phyloP scores from a whole-genome alignment of 2,329 filamentous ascomycete genomes.

The Cyphellophora attinorum region DNA sequence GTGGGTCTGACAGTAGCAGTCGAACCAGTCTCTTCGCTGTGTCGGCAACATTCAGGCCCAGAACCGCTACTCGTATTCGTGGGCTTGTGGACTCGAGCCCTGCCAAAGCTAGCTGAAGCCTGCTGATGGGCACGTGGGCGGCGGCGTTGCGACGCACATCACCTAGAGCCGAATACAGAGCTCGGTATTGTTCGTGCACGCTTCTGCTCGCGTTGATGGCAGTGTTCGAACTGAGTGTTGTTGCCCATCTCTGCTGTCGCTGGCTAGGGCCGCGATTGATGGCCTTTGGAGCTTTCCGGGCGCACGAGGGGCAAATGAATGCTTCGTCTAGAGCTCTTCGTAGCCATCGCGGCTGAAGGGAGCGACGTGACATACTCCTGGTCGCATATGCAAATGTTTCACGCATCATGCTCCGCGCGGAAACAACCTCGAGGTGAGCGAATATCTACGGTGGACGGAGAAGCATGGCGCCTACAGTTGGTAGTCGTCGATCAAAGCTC shows the following conservation, averaged over 20 bases:
- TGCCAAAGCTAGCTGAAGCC: slow-evolving; percentile 49
- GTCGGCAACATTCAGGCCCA: slow-evolving; percentile 39
- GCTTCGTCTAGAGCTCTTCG: slow-evolving; percentile 10
- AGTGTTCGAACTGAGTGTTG: slow-evolving; percentile 39
- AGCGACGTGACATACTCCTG: no score
- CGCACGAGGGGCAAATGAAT: slow-evolving; percentile 1
- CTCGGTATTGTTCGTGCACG: slow-evolving; percentile 41
- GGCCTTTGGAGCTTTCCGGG: slow-evolving; percentile 8
- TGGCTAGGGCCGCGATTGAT: slow-evolving; percentile 20
- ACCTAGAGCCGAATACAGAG: slow-evolving; percentile 44
- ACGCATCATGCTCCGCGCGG: no score
- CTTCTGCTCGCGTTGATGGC: slow-evolving; percentile 44
- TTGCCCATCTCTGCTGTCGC: slow-evolving; percentile 15
- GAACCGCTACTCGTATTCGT: slow-evolving; percentile 48
- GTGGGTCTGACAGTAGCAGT: slow-evolving; percentile 60
- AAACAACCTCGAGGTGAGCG: no score
- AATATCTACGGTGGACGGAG: no score
- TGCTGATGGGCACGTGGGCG: slow-evolving; percentile 48
- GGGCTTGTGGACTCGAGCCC: slow-evolving; percentile 46
- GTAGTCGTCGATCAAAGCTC: no score
- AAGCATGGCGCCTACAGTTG: no score
- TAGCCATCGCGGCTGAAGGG: no score
- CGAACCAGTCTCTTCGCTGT: slow-evolving; percentile 53
- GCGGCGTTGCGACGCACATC: slow-evolving; percentile 43
- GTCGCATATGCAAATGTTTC: no score